A percentile compares a stretch with the other conserved stretches of the same genome.
phyloP scores from a whole-genome alignment of 2,329 filamentous ascomycete species.

The Aspergillus sp. region DNA sequence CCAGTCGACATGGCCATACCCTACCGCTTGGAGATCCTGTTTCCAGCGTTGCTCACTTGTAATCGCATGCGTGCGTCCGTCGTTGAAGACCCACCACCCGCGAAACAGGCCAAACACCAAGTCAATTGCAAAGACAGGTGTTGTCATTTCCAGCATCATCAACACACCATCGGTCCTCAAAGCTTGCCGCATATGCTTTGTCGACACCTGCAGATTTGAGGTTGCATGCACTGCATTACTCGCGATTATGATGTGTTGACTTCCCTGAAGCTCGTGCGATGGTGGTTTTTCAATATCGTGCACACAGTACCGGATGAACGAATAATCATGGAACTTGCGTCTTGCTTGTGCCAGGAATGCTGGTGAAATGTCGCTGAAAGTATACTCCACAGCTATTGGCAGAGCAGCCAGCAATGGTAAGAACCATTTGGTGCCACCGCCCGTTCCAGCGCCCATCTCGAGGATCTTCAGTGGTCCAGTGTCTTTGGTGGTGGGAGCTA shows the following conservation, averaged over 20 bases:
- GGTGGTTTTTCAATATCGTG: constrained; percentile 39
- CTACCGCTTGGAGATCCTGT: constrained; percentile 31
- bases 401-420: constrained; percentile 32
- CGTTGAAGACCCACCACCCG: constrained; percentile 47
- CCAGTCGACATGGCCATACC: constrained; percentile 41
- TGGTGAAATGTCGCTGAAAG: constrained; percentile 45
- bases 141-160: constrained; percentile 40
- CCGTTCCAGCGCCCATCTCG: constrained; percentile 46
- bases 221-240: constrained; percentile 46
- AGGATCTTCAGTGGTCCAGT: constrained; percentile 42
- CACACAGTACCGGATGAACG: constrained; percentile 30
- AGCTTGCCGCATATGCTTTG: constrained; percentile 29
- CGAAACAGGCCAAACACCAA: constrained; percentile 41
- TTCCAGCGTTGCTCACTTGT: constrained; percentile 30
- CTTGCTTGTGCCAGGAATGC: constrained; percentile 41
- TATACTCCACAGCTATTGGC: constrained; percentile 42
- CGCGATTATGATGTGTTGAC: constrained; percentile 40
- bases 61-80: constrained; percentile 41
- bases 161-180: constrained; percentile 37
- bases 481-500: constrained; percentile 23
- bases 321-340: constrained; percentile 34
- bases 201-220: constrained; percentile 31
- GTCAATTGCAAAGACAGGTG: constrained; percentile 35
- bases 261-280: constrained; percentile 22
- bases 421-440: constrained; percentile 41